Evolutionary conservation across 1,284 basidiomycete species (phyloP), one percentile per base, ranked within the genome.

Genomic region (Cutaneotrichosporon sp.): DNA sequence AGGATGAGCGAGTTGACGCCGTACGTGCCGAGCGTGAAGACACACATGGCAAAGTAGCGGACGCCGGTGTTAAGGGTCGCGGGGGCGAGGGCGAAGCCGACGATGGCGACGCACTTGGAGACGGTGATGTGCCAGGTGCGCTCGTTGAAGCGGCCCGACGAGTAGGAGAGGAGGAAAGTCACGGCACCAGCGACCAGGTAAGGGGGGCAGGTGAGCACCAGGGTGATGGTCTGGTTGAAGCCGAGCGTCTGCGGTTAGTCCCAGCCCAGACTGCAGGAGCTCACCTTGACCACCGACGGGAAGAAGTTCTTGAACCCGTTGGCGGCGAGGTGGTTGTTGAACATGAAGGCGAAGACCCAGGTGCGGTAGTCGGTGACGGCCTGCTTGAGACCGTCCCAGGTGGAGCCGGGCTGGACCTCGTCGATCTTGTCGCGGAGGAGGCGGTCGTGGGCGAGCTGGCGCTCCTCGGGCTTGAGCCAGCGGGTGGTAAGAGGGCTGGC

Each of bases 131-230:
- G 70, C 62, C 62, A 68, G 3, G 67, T 65, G 25, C 68, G 63
- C 55, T 69, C 66, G 59, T 67, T 69, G 31, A 51, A 66, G 43
- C 63, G 54, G 51, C 68, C 74, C 13, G 74, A 76, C 13, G 61
- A 63, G 51, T 60, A 67, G 2, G 63, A 62, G 47, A 70, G 54
- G 25, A 51, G 29, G n/a, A 72, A 49, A 45, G 66, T 63, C 27
- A 69, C 60, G 7, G 60, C 33, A n/a, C 67, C 72, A 2, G 70
- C 67, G 16, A 68, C 22, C 24, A 74, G 60, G 65, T 77, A 78
- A 0, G 77, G 76, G 14, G 79, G 78, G 42, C 74, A 75, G n/a
- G 76, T 79, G 38, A 81, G 72, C 8, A 77, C 67, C n/a, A 79
- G 71, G 0, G 77, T 78, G 53, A 72, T 70, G 43, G 69, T 76